These are phyloP conservation scores for Jimgerdemannia lactiflua DNA, from an alignment of 192 early-diverging fungal species.

Conservation along the genomic window DNA sequence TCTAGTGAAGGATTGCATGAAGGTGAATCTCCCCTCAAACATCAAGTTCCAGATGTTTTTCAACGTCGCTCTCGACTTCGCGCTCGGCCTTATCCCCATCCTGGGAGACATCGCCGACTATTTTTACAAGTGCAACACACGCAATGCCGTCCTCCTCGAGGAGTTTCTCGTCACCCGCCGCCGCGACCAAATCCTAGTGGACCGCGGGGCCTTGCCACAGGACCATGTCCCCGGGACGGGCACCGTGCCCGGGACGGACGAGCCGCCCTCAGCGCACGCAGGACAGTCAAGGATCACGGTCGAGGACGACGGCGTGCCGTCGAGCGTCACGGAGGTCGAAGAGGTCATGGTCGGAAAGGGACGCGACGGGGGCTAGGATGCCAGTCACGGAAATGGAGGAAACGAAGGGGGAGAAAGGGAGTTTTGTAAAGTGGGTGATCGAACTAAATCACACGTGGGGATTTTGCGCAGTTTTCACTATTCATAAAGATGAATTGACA, in stretches of 20 bases:
- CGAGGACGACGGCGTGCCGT: no score
- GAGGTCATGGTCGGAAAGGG: no score
- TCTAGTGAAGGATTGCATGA: slow-evolving; percentile 33
- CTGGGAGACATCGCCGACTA: slow-evolving; percentile 48
- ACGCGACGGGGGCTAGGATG: no score
- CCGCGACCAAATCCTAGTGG: slow-evolving; percentile 25
- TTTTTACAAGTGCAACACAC: slow-evolving; percentile 47
- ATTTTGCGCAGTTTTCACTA: no score
- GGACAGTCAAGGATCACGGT: slow-evolving; percentile 3
- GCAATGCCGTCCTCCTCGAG: slow-evolving; percentile 48
- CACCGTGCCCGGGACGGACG: slow-evolving; percentile 9
- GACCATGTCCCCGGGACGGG: slow-evolving; percentile 9
- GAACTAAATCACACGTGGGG: no score
- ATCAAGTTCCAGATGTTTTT: slow-evolving; percentile 38
- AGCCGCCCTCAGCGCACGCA: slow-evolving; percentile 2
- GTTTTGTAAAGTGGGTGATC: no score
- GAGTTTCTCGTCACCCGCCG: slow-evolving; percentile 32
- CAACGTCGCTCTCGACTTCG: slow-evolving; percentile 50
- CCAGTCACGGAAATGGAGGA: no score
- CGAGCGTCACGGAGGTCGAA: no score
- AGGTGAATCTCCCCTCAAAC: slow-evolving; percentile 40
- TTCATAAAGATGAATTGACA: no score
- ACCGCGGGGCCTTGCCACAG: slow-evolving; percentile 14
- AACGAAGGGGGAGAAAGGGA: no score
- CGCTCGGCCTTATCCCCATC: slow-evolving; percentile 48